phyloP scores from a whole-genome alignment of 441 rosid genomes.

The Jatropha podagrica region DNA sequence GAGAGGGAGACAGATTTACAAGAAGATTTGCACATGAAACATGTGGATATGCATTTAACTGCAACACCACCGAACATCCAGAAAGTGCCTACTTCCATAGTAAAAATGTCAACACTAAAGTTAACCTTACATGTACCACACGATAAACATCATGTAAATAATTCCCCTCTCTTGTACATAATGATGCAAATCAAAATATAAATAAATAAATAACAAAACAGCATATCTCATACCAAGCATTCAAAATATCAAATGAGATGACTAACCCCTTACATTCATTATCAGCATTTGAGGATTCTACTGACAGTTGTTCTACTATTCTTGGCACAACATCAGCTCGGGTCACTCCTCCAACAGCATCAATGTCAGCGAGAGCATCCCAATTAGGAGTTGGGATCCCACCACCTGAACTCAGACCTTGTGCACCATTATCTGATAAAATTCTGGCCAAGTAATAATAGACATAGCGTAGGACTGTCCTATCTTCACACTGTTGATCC shows the following conservation, averaged over 20 bases:
- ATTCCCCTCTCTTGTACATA: background rate
- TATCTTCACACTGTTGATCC: constrained; percentile 94
- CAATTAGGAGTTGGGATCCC: constrained; percentile 99
- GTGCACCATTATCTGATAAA: constrained; percentile 81
- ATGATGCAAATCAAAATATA: background rate
- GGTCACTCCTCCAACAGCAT: constrained; percentile 97
- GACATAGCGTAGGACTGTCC: constrained; percentile 91
- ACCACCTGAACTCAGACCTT: constrained; percentile 95
- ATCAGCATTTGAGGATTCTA: constrained; percentile 72
- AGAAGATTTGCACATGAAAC: background rate
- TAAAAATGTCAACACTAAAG: background rate
- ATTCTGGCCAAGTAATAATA: constrained; percentile 98
- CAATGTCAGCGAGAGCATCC: constrained; percentile 99
- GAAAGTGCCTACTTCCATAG: background rate
- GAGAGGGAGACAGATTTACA: background rate
- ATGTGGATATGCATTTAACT: background rate
- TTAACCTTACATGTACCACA: background rate
- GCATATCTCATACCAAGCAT: background rate
- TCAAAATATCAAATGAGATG: constrained; percentile 12
- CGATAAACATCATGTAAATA: background rate
- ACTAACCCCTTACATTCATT: constrained; percentile 62
- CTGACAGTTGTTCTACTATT: constrained; percentile 72
- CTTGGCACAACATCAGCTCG: constrained; percentile 98
- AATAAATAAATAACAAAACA: background rate
- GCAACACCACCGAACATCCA: background rate